Base-by-base conservation (phyloP, 768 basidiomycete genomes). In the Kwoniella heveanensis region DNA sequence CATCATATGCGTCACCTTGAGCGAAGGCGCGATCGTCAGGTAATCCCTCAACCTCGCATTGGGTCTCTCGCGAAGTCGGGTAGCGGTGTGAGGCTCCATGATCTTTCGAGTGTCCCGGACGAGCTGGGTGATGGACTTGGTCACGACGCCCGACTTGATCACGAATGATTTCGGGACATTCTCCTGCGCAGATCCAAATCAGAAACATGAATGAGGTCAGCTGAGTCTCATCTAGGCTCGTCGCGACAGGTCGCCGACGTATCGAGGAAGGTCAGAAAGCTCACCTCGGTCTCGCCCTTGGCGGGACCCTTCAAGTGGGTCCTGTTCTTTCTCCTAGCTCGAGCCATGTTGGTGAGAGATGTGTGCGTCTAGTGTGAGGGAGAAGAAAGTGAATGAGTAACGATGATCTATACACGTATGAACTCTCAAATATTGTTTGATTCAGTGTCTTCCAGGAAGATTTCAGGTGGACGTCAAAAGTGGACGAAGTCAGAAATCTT, bases 31-130 rank as follows among this genome's bases (percentile, higher is more conserved):
- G 84, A 98, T 88, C 9, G 89, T 88, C 26, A 98, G 81, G 78
- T 90, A 99, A 80, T 98, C 96, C 82, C 92, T 54, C 15, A 81
- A 57, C 50, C 80, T 51, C 15, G 95, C 62, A 92, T 85, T 80
- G 90, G 92, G 81, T 92, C 94, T 85, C 85, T 99, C 96, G 81
- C 83, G 88, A n/a, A 99, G 84, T 54, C 96, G 85, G 66, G 88
- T 88, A 21, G 95, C 96, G 15, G 96, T 99, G 75, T 97, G 92
- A 64, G 96, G 96, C 78, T 99, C 96, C 91, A 99, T 91, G 64
- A 96, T 91, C 80, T 91, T 90, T 74, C 96, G 84, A 75, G 96
- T 83, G 81, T 99, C 95, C 60, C 90, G 86, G 21, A 97, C 94
- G 37, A 99, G 88, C 75, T 93, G 91, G 4, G 87, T 82, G 60